Percentiles rank a stretch among this genome's conserved stretches.
These are phyloP conservation scores for Penstemon eatonii DNA, from an alignment of 257 asterid species.

Conservation along the genomic window DNA sequence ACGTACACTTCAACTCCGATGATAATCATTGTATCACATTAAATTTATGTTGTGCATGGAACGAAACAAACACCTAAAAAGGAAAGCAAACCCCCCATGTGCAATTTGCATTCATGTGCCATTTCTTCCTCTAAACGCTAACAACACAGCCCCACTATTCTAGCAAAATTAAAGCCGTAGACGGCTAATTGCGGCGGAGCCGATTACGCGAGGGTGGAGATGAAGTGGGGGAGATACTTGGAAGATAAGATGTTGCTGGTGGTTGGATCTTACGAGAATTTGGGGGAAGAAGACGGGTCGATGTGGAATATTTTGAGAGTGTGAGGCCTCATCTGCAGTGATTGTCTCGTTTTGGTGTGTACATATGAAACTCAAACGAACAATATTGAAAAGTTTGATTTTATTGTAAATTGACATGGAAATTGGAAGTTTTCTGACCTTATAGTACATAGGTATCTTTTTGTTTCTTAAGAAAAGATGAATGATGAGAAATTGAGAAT, in stretches of 20 bases:
- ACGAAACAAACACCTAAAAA: background rate
- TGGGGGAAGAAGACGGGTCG: constrained; percentile 30
- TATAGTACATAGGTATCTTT: no score
- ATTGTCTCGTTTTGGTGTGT: background rate
- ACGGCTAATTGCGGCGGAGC: background rate
- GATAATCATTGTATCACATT: constrained; percentile 5
- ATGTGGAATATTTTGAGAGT: constrained; percentile 45
- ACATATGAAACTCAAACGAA: background rate
- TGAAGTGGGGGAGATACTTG: constrained; percentile 34
- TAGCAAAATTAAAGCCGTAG: background rate
- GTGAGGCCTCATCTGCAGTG: constrained; percentile 44
- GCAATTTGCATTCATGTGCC: constrained; percentile 23
- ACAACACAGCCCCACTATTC: no score
- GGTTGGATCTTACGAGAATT: constrained; percentile 31
- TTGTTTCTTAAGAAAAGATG: no score
- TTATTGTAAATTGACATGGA: no score
- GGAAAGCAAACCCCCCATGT: constrained; percentile 25
- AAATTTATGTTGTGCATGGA: constrained; percentile 6
- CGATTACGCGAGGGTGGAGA: constrained; percentile 17
- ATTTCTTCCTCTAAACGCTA: no score
- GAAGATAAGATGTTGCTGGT: constrained; percentile 43
- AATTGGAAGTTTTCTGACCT: no score
- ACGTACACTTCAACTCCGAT: background rate
- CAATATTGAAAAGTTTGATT: constrained; percentile 10
- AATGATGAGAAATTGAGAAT: no score